Percentiles rank a stretch among this genome's conserved stretches.
These are phyloP conservation scores for Botrytis medusae DNA, from an alignment of 2,329 filamentous ascomycete genomes.

Conservation along the genomic window DNA sequence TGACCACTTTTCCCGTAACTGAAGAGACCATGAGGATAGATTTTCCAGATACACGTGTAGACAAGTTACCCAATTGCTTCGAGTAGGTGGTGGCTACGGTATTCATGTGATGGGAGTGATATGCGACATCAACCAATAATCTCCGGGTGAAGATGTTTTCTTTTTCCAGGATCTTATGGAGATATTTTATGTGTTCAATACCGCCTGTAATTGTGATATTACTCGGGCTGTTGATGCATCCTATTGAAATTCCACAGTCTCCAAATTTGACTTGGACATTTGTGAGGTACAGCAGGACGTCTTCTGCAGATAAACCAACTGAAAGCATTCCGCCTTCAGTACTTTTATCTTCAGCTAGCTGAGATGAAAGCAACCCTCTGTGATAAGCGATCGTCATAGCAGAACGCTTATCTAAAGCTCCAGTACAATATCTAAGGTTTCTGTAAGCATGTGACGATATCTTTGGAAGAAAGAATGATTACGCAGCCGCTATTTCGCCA, in stretches of 20 bases:
- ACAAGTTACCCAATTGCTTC: not conserved
- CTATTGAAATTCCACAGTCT: constrained; percentile 29
- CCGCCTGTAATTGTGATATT: constrained; percentile 35
- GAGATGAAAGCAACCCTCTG: not conserved
- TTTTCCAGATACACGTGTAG: too few species aligned
- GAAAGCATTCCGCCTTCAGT: constrained; percentile 10
- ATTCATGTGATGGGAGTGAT: constrained; percentile 25
- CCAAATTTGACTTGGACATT: not conserved
- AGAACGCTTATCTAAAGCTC: constrained; percentile 33
- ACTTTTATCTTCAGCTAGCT: not conserved
- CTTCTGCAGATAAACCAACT: not conserved
- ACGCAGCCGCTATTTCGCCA: constrained; percentile 45
- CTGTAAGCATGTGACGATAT: not conserved
- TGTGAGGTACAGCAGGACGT: not conserved
- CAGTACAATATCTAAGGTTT: constrained; percentile 28
- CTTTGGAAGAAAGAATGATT: not conserved
- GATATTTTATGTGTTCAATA: not conserved
- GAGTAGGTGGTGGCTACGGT: not conserved
- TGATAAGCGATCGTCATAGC: constrained; percentile 18
- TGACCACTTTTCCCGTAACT: not conserved
- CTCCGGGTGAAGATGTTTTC: not conserved
- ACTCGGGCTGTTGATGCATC: constrained; percentile 36
- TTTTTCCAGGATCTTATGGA: not conserved
- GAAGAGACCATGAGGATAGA: not conserved
- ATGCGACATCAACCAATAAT: constrained; percentile 5